phyloP scores from a whole-genome alignment of 768 basidiomycete genomes.

The Galerina marginata region DNA sequence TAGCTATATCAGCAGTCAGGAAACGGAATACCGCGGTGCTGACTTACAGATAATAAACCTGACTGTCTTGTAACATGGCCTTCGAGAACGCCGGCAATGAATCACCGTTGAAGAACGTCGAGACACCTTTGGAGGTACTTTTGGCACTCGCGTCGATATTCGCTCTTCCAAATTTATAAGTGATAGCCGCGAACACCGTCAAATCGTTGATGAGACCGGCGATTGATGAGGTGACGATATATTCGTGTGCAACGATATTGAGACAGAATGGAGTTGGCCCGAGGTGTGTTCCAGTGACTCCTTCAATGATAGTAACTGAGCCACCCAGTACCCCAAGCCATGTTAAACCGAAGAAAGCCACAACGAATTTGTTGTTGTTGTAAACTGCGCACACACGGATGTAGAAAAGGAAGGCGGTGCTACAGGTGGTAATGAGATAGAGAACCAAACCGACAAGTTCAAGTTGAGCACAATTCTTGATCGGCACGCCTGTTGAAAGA shows the following conservation, averaged over 20 bases:
- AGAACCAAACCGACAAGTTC: not conserved
- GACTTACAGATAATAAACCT: slow-evolving; percentile 16
- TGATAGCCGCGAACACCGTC: slow-evolving; percentile 15
- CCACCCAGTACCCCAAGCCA: slow-evolving; percentile 19
- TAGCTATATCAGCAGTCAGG: too few species aligned
- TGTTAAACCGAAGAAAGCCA: slow-evolving; percentile 13
- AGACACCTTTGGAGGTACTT: not conserved
- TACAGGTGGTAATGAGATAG: slow-evolving; percentile 10
- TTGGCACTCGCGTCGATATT: not conserved
- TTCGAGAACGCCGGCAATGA: slow-evolving; percentile 8
- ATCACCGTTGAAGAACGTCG: slow-evolving; percentile 3
- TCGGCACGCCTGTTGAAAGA: slow-evolving; percentile 1
- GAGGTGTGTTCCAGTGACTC: slow-evolving; percentile 10
- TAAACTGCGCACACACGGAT: slow-evolving; percentile 24
- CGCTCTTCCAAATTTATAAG: slow-evolving; percentile 13
- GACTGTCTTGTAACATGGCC: slow-evolving; percentile 12
- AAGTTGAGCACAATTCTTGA: slow-evolving; percentile 10
- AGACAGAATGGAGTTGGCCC: slow-evolving; percentile 16
- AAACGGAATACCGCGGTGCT: not conserved
- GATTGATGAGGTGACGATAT: slow-evolving; percentile 2
- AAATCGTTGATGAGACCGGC: slow-evolving; percentile 18
- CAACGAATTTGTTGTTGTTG: slow-evolving; percentile 10
- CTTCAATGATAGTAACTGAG: slow-evolving; percentile 11
- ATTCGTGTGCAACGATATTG: slow-evolving; percentile 1
- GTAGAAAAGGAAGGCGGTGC: slow-evolving; percentile 22